These are phyloP conservation scores for Candida sp. DNA, from an alignment of 1,139 yeast genomes.

Conservation along the genomic window DNA sequence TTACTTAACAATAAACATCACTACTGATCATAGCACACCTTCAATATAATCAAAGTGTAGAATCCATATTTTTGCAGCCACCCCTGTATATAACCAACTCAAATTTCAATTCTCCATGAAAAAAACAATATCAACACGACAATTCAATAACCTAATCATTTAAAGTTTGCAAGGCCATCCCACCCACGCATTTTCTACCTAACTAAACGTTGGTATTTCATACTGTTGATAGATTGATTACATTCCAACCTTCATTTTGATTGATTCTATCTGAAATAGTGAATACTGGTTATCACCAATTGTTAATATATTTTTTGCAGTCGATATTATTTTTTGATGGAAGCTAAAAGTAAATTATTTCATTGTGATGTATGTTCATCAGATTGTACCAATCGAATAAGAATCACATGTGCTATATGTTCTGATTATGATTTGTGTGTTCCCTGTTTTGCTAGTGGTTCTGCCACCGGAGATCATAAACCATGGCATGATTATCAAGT, in stretches of 20 bases:
- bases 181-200: too few species aligned
- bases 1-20: too few species aligned
- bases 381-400: conserved; percentile 88
- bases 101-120: background rate
- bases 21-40: too few species aligned
- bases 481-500: conserved; percentile 94
- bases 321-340: conserved; percentile 13
- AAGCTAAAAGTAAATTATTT: conserved; percentile 47
- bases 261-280: background rate
- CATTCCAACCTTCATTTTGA: background rate
- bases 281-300: too few species aligned
- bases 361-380: conserved; percentile 96
- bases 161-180: too few species aligned
- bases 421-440: conserved; percentile 94
- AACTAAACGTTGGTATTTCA: background rate
- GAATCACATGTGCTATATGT: conserved; percentile 90
- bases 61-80: background rate
- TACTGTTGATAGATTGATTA: conserved; percentile 3
- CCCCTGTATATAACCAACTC: background rate
- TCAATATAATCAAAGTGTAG: too few species aligned
- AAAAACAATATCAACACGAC: background rate
- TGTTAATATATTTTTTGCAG: background rate
- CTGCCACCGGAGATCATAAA: conserved; percentile 77
- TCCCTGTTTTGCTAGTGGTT: conserved; percentile 90
- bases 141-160: too few species aligned